These are phyloP conservation scores for Microcera coccophila DNA, from an alignment of 2,329 filamentous ascomycete species.

Conservation along the genomic window DNA sequence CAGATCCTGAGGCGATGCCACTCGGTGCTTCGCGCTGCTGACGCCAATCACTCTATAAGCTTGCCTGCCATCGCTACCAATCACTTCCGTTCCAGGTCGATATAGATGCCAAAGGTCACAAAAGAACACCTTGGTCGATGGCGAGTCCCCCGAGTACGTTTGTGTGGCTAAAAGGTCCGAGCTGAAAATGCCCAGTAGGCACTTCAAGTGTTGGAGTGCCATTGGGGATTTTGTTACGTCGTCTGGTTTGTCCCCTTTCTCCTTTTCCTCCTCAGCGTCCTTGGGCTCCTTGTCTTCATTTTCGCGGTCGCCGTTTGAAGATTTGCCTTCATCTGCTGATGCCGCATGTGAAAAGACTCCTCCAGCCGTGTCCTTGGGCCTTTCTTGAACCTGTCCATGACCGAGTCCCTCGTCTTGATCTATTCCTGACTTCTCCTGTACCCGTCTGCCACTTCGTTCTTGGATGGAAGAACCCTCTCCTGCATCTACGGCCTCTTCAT, in stretches of 20 bases:
- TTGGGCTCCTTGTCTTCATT: neutral
- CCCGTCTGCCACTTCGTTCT: no score
- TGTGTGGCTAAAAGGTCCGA: neutral
- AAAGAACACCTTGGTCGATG: conserved; percentile 4
- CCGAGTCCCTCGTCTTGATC: no score
- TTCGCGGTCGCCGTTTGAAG: neutral
- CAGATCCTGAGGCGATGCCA: conserved; percentile 12
- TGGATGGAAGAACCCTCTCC: no score
- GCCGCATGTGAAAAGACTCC: no score
- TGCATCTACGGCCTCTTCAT: neutral
- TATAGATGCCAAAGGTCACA: conserved; percentile 10
- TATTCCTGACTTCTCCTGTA: no score
- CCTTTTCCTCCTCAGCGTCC: neutral
- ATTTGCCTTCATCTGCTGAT: neutral
- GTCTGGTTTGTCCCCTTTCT: neutral
- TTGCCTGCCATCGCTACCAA: conserved; percentile 2
- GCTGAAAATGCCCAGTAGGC: conserved; percentile 1
- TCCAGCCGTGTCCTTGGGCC: no score
- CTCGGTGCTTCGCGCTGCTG: neutral
- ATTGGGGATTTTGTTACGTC: neutral
- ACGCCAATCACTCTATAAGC: conserved; percentile 5
- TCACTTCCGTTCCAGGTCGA: conserved; percentile 3
- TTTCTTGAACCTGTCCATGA: no score
- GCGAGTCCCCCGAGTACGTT: neutral
- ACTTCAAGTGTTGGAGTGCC: conserved; percentile 1